A percentile compares a stretch with the other conserved stretches of the same genome.
phyloP scores from a whole-genome alignment of 2,329 filamentous ascomycete species.

The Corinectria fuckeliana region DNA sequence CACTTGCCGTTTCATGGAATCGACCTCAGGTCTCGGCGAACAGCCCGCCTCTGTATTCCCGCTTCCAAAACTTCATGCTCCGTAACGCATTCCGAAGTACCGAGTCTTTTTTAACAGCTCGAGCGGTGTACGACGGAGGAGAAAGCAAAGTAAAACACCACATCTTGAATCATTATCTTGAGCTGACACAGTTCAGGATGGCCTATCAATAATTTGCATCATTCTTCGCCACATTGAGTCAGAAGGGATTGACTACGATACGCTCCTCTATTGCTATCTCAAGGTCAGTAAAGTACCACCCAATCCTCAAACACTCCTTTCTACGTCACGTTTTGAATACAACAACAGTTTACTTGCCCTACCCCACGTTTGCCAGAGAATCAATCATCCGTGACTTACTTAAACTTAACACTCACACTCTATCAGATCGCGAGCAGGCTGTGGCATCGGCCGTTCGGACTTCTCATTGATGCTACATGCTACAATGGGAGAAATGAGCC shows the following conservation, averaged over 20 bases:
- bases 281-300: constrained; percentile 54
- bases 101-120: constrained; percentile 68
- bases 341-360: not conserved
- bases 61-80: constrained; percentile 77
- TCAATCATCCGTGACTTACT: not conserved
- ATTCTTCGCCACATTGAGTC: constrained; percentile 72
- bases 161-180: not conserved
- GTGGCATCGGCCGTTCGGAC: constrained; percentile 72
- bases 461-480: constrained; percentile 73
- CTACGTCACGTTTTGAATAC: not conserved
- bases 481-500: constrained; percentile 72
- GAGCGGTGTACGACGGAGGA: constrained; percentile 73
- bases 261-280: constrained; percentile 70
- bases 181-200: constrained; percentile 56
- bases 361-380: not conserved
- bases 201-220: constrained; percentile 71
- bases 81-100: constrained; percentile 70
- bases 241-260: constrained; percentile 70
- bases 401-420: not conserved
- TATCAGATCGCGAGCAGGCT: constrained; percentile 69
- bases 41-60: constrained; percentile 67
- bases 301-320: not conserved
- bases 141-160: constrained; percentile 65
- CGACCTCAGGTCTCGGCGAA: constrained; percentile 70
- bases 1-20: constrained; percentile 73